Evolutionary conservation across 768 basidiomycete species (phyloP), one percentile per base, ranked within the genome.

Genomic region (Trametes elegans): DNA sequence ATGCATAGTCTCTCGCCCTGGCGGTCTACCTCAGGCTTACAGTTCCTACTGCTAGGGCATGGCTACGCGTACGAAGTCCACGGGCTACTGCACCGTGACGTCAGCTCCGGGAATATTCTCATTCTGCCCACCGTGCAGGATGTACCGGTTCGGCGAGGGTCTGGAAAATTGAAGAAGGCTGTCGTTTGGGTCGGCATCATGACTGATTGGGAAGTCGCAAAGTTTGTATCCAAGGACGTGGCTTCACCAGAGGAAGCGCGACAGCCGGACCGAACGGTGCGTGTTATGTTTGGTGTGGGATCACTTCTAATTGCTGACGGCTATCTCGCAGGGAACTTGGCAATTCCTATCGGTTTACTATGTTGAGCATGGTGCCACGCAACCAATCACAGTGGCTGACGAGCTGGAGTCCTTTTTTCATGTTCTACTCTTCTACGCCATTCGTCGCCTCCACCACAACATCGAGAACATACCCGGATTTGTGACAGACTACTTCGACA

Each of bases 181-280:
- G 51, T 53, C 16, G 32, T 16, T 9, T 53, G 51, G 51, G 7
- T 11, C 14, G 51, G 51, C 8, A 7, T 53, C 4, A 14, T 53
- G 42, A 53, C 40, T 6, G 51, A 53, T 18, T 53, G 51, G 51
- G 41, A 53, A n/a, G 16, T 53, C 5, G 40, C 42, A 3, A 53
- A 44, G 28, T 16, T 14, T 21, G 32, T 53, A 16, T 26, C 51
- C 6, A 14, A 24, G 19, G 41, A 42, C 10, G 23, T 9, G 23
- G n/a, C n/a, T n/a, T 10, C 32, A 11, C 13, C 9, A 3, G 24
- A 45, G 16, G 6, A 23, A 5, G 24, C 38, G 6, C 9, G 38
- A 18, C 48, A 49, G 35, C 38, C 51, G 3, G 51, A 53, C 18
- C 19, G 51, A 7, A 53, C 42, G 23, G 51, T 53, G 14, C 27